These are phyloP conservation scores for Simplicillium sp. DNA, from an alignment of 2,329 filamentous ascomycete species.

Conservation along the genomic window DNA sequence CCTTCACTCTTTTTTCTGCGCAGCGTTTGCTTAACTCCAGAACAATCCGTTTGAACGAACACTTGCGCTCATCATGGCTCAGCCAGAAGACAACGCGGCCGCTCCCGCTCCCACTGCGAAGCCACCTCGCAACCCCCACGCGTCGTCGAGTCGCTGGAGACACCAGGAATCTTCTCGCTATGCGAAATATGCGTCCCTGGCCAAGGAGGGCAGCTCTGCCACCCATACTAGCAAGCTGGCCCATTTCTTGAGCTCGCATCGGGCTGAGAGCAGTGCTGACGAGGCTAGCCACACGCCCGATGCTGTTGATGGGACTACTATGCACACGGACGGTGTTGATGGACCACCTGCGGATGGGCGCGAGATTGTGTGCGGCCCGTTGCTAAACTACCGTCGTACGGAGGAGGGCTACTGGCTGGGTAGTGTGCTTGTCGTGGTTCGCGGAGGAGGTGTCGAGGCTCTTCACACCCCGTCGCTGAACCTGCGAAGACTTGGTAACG, in stretches of 20 bases:
- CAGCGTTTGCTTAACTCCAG: too few relatives aligned
- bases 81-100: too few relatives aligned
- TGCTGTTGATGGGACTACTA: conserved; percentile 33
- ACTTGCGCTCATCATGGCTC: too few relatives aligned
- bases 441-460: conserved; percentile 54
- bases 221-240: conserved; percentile 41
- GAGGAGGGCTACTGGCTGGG: conserved; percentile 69
- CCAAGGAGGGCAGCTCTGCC: conserved; percentile 31
- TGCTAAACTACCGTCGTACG: conserved; percentile 72
- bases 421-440: conserved; percentile 75
- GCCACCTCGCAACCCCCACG: conserved; percentile 31
- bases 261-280: conserved; percentile 19
- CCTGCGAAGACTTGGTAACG: conserved; percentile 32
- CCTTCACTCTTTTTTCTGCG: too few relatives aligned
- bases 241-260: conserved; percentile 44
- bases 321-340: conserved; percentile 13
- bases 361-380: conserved; percentile 61
- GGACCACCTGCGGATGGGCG: conserved; percentile 23
- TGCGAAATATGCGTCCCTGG: conserved; percentile 28
- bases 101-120: too few relatives aligned
- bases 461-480: conserved; percentile 49
- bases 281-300: conserved; percentile 32
- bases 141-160: conserved; percentile 49
- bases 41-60: too few relatives aligned
- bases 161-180: conserved; percentile 54